phyloP scores from a whole-genome alignment of 768 basidiomycete genomes.

The Termitomyces sp. region DNA sequence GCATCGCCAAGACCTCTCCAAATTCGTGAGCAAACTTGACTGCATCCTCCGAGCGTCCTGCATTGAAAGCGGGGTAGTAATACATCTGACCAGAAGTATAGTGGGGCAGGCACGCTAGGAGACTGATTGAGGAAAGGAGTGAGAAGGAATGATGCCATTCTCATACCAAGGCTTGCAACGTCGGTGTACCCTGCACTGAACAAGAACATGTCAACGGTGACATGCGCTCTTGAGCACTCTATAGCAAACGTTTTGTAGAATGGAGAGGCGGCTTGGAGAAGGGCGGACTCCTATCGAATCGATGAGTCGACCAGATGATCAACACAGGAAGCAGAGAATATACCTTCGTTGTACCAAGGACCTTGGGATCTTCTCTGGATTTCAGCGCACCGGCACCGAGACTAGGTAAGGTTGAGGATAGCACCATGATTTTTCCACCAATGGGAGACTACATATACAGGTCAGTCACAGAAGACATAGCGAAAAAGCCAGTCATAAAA shows the following conservation, averaged over 20 bases:
- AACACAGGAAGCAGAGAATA: neutral
- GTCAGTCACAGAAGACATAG: neutral
- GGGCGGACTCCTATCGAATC: slow-evolving; percentile 66
- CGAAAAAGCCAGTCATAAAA: too few relatives aligned
- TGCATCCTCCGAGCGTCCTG: slow-evolving; percentile 89
- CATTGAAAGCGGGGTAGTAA: slow-evolving; percentile 98
- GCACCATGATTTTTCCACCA: slow-evolving; percentile 77
- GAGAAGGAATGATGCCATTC: neutral
- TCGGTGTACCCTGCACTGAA: slow-evolving; percentile 93
- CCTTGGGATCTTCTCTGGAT: slow-evolving; percentile 94
- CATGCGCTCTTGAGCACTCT: slow-evolving; percentile 94
- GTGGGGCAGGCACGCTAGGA: slow-evolving; percentile 83
- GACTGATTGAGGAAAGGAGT: neutral
- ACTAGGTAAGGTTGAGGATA: slow-evolving; percentile 83
- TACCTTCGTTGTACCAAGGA: slow-evolving; percentile 92
- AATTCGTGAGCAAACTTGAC: slow-evolving; percentile 98
- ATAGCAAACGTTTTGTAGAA: slow-evolving; percentile 99
- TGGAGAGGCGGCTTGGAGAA: slow-evolving; percentile 87
- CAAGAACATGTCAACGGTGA: slow-evolving; percentile 99
- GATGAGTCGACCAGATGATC: too few relatives aligned
- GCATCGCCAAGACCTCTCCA: slow-evolving; percentile 86
- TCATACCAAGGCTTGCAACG: slow-evolving; percentile 83
- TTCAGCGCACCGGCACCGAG: slow-evolving; percentile 89
- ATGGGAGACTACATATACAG: slow-evolving; percentile 62
- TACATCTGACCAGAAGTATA: slow-evolving; percentile 98